Conservation (phyloP, 2,329 filamentous ascomycete genomes). For the Beauveria varroae region DNA sequence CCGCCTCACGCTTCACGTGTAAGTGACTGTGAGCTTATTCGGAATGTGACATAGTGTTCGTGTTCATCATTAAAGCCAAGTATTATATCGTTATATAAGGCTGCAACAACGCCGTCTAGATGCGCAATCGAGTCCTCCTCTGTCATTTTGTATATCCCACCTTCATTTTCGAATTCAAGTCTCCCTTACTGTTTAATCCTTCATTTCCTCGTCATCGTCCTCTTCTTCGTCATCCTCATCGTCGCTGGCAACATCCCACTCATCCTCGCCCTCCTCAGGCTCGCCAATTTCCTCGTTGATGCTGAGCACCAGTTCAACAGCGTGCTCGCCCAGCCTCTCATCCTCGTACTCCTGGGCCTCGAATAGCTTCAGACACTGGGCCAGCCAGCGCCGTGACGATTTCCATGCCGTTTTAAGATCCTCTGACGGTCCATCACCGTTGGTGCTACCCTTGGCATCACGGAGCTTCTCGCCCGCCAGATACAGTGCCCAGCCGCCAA, state of each 20-base stretch:
- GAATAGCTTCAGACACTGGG: constrained; percentile 74
- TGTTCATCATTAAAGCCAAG: constrained; percentile 8
- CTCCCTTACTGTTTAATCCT: constrained; percentile 41
- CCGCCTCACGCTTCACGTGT: not conserved
- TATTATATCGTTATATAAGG: not conserved
- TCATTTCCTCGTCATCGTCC: constrained; percentile 51
- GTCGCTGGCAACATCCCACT: constrained; percentile 44
- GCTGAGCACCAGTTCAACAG: constrained; percentile 58
- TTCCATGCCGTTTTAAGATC: constrained; percentile 57
- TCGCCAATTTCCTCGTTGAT: constrained; percentile 60
- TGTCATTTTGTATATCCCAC: constrained; percentile 17
- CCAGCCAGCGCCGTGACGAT: constrained; percentile 75
- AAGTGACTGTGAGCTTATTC: not conserved
- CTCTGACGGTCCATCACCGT: constrained; percentile 30
- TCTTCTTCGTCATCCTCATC: constrained; percentile 37
- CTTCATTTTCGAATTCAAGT: constrained; percentile 15
- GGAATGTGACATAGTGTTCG: constrained; percentile 1
- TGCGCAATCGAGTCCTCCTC: constrained; percentile 6
- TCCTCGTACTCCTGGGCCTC: constrained; percentile 76
- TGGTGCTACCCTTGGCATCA: constrained; percentile 26
- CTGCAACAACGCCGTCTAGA: constrained; percentile 19
- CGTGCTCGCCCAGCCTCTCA: constrained; percentile 67
- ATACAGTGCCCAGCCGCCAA: constrained; percentile 89
- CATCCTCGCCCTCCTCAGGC: constrained; percentile 46
- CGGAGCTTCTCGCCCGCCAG: constrained; percentile 64